These are phyloP conservation scores for Candida golubevii DNA, from an alignment of 805 yeast genomes.

Conservation along the genomic window DNA sequence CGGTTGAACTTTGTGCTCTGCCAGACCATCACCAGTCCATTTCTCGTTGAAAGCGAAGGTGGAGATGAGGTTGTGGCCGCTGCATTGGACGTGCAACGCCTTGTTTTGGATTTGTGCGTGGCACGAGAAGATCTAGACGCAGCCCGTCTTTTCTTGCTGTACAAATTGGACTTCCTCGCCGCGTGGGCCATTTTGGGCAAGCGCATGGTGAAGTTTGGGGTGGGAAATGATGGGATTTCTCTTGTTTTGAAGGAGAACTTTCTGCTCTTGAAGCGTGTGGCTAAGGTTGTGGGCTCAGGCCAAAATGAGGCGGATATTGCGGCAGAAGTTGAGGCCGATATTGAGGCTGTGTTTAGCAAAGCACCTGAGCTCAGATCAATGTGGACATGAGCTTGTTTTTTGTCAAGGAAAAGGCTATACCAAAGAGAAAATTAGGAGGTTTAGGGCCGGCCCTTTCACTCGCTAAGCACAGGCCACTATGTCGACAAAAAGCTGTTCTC, in stretches of 20 bases:
- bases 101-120: slow-evolving; percentile 15
- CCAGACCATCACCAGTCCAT: slow-evolving; percentile 30
- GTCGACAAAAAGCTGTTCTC: too few species aligned
- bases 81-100: slow-evolving; percentile 23
- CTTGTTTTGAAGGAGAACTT: slow-evolving; percentile 1
- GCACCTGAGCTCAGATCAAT: too few species aligned
- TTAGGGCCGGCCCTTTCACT: too few species aligned
- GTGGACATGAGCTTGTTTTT: too few species aligned
- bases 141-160: slow-evolving; percentile 19
- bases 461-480: too few species aligned
- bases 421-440: too few species aligned
- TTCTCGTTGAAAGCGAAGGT: slow-evolving; percentile 20
- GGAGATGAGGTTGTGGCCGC: slow-evolving; percentile 14
- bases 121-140: slow-evolving; percentile 9
- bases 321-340: not conserved
- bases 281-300: not conserved
- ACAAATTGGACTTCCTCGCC: slow-evolving; percentile 33
- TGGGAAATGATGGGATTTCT: slow-evolving; percentile 4
- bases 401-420: too few species aligned
- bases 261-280: slow-evolving; percentile 1
- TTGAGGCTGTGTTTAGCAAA: too few species aligned
- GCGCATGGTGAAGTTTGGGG: slow-evolving; percentile 9
- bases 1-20: slow-evolving; percentile 27
- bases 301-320: slow-evolving; percentile 6
- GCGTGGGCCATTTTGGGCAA: slow-evolving; percentile 28